A percentile compares a stretch with the other conserved stretches of the same genome.
These are phyloP conservation scores for Arthroderma sp. DNA, from an alignment of 2,329 filamentous ascomycete species.

Conservation along the genomic window DNA sequence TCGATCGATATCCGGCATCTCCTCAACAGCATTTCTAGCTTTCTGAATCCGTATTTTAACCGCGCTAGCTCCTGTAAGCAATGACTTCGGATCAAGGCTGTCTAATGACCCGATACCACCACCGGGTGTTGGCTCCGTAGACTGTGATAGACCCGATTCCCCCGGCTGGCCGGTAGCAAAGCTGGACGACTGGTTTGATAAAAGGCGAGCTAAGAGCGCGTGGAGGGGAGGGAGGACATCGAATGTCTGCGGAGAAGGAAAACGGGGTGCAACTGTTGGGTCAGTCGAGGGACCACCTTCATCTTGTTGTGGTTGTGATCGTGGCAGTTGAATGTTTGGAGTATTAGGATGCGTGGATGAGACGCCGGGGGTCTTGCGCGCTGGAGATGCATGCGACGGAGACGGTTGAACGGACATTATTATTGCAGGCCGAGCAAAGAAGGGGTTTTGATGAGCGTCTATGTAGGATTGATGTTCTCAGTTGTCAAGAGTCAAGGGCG, in stretches of 20 bases:
- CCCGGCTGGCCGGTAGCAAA: slow-evolving; percentile 13
- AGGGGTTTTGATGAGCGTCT: no score
- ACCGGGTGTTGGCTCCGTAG: slow-evolving; percentile 18
- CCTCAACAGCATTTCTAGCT: slow-evolving; percentile 45
- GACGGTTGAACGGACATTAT: slow-evolving; percentile 3
- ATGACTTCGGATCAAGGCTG: slow-evolving; percentile 56
- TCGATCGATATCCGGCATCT: slow-evolving; percentile 35
- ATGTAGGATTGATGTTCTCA: no score
- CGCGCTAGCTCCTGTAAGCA: slow-evolving; percentile 63
- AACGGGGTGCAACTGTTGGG: slow-evolving; percentile 28
- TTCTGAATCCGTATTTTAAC: slow-evolving; percentile 75
- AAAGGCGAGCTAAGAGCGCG: slow-evolving; percentile 62
- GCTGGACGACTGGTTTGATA: slow-evolving; percentile 32
- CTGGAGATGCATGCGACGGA: slow-evolving; percentile 8
- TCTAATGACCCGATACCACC: slow-evolving; percentile 19
- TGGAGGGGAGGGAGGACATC: slow-evolving; percentile 76
- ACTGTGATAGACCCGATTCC: slow-evolving; percentile 20
- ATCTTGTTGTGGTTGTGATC: slow-evolving; percentile 4
- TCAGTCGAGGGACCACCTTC: background rate
- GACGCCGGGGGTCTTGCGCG: slow-evolving; percentile 10
- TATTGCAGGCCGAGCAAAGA: background rate
- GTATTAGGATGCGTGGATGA: slow-evolving; percentile 8
- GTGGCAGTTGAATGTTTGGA: background rate
- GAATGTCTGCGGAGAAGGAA: slow-evolving; percentile 69
- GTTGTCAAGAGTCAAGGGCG: background rate